These are phyloP conservation scores for Zygnema cylindricum DNA, from an alignment of 139 green algal species.

Conservation along the genomic window DNA sequence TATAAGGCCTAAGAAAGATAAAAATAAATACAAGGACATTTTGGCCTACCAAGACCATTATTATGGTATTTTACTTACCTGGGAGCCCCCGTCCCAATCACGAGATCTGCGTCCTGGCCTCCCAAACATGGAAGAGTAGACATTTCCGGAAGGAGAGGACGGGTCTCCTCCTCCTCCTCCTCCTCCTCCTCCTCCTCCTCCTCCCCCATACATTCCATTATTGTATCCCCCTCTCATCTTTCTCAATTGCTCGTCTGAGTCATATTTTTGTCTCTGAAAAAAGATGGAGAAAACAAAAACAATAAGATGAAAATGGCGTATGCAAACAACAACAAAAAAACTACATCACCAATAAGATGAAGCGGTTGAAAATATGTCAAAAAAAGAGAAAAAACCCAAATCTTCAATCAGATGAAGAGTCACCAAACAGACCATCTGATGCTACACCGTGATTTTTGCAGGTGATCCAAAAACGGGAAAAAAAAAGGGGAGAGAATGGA, in stretches of 20 bases:
- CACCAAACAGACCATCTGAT: not conserved
- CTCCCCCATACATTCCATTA: too few species aligned
- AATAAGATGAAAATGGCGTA: not conserved
- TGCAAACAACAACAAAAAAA: not conserved
- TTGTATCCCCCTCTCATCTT: conserved; percentile 1
- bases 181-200: too few species aligned
- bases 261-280: conserved; percentile 35
- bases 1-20: not conserved
- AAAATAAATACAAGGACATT: not conserved
- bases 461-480: not conserved
- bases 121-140: not conserved
- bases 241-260: conserved; percentile 36
- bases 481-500: not conserved
- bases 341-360: not conserved
- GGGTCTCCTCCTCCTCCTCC: too few species aligned
- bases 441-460: not conserved
- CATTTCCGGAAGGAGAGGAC: too few species aligned
- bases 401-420: not conserved
- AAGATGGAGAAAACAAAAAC: not conserved
- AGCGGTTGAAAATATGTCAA: not conserved
- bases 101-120: not conserved
- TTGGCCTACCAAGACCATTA: not conserved
- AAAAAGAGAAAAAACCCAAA: not conserved
- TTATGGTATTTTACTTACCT: not conserved
- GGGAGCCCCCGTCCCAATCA: not conserved